Evolutionary conservation across 345 rosid species (phyloP), one percentile per base, ranked within the genome.

Genomic region (Citrus inodora): DNA sequence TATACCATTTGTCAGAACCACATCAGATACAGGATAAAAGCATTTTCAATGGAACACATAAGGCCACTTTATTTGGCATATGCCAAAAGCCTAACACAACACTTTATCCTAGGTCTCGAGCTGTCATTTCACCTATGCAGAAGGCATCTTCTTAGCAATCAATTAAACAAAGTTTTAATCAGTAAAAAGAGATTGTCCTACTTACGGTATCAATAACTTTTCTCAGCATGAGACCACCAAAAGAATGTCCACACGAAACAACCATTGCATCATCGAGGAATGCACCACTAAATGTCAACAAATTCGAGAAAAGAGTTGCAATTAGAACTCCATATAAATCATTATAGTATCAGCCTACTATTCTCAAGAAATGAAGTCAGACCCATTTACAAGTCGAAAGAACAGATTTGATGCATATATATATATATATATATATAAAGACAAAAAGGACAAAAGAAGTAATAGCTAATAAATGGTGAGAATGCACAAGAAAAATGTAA

Each of bases 181-280:
- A 37, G 40, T 16, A 67, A 80, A 53, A 60, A 71, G 28, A 53
- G 32, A 74, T 53, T 69, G 69, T 72, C 27, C 72, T 65, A 82
- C 87, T 87, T 83, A 96, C 99, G 87, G 81, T 90, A 71, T 96
- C 97, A 68, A 92, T 81, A 71, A 96, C 99, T 84, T 90, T 91
- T 81, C 89, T 89, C 76, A 96, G 95, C 98, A 92, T 91, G 79
- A 90, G 92, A 62, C 99, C 98, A 75, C 98, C 99, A 85, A 96
- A 96, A 40, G 99, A 96, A 88, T 96, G 99, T 74, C 99, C 99
- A 68, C 99, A 96, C 48, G 99, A 91, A 75, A 94, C 93, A 71
- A 91, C 88, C 89, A 86, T 35, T 14, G 99, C 99, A 89, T 96
- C 99, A 86, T 93, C 99, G 75, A 96, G 99, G 87, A 91, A 96